Base-by-base conservation (phyloP, 2,329 filamentous ascomycete genomes). In the Ophiostoma ulmi region DNA sequence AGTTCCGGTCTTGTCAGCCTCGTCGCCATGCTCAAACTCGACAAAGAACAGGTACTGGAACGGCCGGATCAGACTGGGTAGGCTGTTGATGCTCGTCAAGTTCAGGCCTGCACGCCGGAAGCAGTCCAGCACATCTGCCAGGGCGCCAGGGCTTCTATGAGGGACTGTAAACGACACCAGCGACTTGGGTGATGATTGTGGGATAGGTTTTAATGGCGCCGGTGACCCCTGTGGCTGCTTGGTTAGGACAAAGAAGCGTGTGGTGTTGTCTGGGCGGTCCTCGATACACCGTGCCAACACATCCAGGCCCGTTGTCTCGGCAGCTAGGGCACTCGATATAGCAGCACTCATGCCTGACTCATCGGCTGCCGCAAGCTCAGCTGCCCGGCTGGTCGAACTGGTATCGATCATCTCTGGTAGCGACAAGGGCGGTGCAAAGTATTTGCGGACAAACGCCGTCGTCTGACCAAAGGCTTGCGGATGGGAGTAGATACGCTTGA, bases 21-120 rank as follows among this genome's bases (percentile, higher is more conserved):
- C 70, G n/a, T 67, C 61, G 61, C 87, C 85, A 1, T 91, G 90
- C 78, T 91, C 87, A 76, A 97, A 93, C 82, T 98, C 94, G 39
- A 97, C 89, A 77, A 98, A 94, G 81, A 98, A 97, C 52, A 97
- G 87, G 80, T 98, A 98, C 78, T 96, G 89, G 87, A 97, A 98
- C 26, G 91, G 88, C 75, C 83, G 81, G 55, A 86, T 82, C 70
- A 91, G 86, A 76, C 91, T 93, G 5, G 94, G 94, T 74, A 94
- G 82, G 74, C 91, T 93, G 78, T 93, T 94, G 79, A 98, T 97
- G 78, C 90, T 94, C 39, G 94, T 97, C 75, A 98, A 81, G 78
- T 97, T 97, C 71, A 97, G 83, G 5, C 85, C 85, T 74, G 87
- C 85, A 8, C 82, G 83, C 73, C 89, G 88, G 81, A 98, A 98